Conservation (phyloP, 495 filamentous ascomycete species). For the Amorphotheca resinae region DNA sequence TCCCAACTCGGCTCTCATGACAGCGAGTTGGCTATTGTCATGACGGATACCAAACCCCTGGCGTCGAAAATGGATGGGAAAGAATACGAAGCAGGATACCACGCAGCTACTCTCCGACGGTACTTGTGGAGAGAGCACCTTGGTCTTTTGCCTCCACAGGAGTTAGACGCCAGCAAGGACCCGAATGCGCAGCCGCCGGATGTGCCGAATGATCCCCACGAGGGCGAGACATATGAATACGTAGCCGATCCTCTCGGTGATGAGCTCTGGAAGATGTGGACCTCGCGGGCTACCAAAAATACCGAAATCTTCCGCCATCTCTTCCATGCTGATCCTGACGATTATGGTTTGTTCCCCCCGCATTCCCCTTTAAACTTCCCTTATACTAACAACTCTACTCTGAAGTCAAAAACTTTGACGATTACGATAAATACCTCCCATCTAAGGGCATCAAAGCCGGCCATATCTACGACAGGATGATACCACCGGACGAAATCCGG, state of each 20-base stretch:
- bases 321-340: conserved; percentile 89
- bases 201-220: conserved; percentile 53
- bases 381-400: not conserved
- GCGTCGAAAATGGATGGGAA: conserved; percentile 66
- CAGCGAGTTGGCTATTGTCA: conserved; percentile 82
- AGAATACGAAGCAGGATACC: conserved; percentile 58
- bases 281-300: conserved; percentile 57
- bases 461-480: conserved; percentile 70
- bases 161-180: conserved; percentile 54
- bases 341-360: conserved; percentile 42
- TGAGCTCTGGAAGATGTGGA: conserved; percentile 79
- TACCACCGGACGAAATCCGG: conserved; percentile 55
- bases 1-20: conserved; percentile 85
- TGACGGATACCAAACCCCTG: conserved; percentile 73
- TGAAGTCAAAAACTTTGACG: conserved; percentile 68
- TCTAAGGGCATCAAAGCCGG: conserved; percentile 60
- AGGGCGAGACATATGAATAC: conserved; percentile 55
- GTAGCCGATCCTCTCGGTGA: conserved; percentile 75
- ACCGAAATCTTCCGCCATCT: conserved; percentile 75
- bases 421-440: conserved; percentile 71
- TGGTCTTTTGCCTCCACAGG: conserved; percentile 65
- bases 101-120: conserved; percentile 69
- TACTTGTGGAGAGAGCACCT: conserved; percentile 91
- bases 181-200: conserved; percentile 75
- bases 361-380: not conserved